Evolutionary conservation across 1,284 basidiomycete species (phyloP).

Genomic region (Boletus sp.): DNA sequence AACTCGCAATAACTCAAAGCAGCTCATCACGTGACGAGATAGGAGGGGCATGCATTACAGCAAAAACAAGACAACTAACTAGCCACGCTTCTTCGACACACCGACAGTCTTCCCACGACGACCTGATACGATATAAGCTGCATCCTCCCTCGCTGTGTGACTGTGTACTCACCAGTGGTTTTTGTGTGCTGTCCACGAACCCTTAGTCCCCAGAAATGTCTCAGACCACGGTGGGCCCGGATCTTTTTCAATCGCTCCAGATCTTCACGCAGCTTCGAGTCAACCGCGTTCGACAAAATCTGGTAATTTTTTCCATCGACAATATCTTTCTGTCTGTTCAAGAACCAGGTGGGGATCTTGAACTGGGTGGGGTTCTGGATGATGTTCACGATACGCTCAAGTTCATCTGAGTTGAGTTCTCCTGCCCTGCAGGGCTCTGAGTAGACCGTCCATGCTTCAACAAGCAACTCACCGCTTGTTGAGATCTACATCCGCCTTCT

Average conservation of each 20-base stretch:
- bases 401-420: conserved; percentile 94
- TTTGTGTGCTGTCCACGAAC: conserved; percentile 99
- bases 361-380: conserved; percentile 99
- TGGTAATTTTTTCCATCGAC: conserved; percentile 97
- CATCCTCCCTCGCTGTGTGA: neutral
- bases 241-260: conserved; percentile 99
- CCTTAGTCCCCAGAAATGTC: conserved; percentile 96
- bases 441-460: neutral
- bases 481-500: conserved; percentile 99
- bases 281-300: conserved; percentile 94
- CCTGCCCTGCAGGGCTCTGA: conserved; percentile 59
- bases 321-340: conserved; percentile 99
- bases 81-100: conserved; percentile 90
- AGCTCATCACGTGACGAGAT: conserved; percentile 25
- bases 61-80: conserved; percentile 30
- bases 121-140: conserved; percentile 41
- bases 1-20: neutral
- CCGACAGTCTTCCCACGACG: conserved; percentile 90
- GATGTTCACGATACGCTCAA: conserved; percentile 98
- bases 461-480: conserved; percentile 85
- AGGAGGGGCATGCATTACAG: conserved; percentile 9
- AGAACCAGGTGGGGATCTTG: conserved; percentile 99
- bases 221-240: conserved; percentile 94
- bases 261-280: conserved; percentile 98
- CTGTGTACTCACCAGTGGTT: conserved; percentile 76